phyloP scores from a whole-genome alignment of 768 basidiomycete species.

The Asterophora lycoperdoides region DNA sequence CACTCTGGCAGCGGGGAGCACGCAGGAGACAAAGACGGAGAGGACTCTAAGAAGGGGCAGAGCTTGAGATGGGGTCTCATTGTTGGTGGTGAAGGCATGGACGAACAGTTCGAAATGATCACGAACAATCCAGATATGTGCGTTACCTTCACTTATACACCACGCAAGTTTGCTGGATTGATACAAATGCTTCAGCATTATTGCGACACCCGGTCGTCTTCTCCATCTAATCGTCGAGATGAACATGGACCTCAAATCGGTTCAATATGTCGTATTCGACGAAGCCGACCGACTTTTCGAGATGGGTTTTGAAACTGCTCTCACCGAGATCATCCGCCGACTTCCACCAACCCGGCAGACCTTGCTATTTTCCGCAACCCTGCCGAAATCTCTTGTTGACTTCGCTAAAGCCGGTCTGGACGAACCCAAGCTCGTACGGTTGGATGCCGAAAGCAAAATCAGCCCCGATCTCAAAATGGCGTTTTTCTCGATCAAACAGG shows the following conservation, averaged over 20 bases:
- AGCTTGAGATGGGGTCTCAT: conserved; percentile 86
- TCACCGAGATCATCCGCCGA: conserved; percentile 88
- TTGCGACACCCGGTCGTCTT: conserved; percentile 95
- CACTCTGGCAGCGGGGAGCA: conserved; percentile 56
- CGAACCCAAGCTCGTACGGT: conserved; percentile 91
- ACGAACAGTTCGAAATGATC: conserved; percentile 96
- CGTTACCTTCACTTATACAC: conserved; percentile 29
- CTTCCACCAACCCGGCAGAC: conserved; percentile 87
- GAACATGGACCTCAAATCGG: conserved; percentile 83
- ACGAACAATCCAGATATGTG: conserved; percentile 93
- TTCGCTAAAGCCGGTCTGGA: conserved; percentile 97
- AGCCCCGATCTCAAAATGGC: conserved; percentile 91
- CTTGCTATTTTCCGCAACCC: conserved; percentile 91
- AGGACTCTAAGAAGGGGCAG: conserved; percentile 54
- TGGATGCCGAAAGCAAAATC: conserved; percentile 95
- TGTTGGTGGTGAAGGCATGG: conserved; percentile 92
- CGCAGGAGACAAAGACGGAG: conserved; percentile 67
- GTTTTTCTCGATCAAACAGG: conserved; percentile 88
- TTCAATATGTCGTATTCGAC: conserved; percentile 93
- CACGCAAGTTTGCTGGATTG: conserved; percentile 5
- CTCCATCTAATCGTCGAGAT: conserved; percentile 97
- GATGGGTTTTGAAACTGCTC: conserved; percentile 92
- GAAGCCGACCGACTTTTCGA: conserved; percentile 99
- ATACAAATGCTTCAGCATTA: conserved; percentile 56
- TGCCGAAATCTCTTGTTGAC: conserved; percentile 93